Percentiles rank a stretch among this genome's conserved stretches.
phyloP scores from a whole-genome alignment of 129 eudicot species.

The Centella asiatica region DNA sequence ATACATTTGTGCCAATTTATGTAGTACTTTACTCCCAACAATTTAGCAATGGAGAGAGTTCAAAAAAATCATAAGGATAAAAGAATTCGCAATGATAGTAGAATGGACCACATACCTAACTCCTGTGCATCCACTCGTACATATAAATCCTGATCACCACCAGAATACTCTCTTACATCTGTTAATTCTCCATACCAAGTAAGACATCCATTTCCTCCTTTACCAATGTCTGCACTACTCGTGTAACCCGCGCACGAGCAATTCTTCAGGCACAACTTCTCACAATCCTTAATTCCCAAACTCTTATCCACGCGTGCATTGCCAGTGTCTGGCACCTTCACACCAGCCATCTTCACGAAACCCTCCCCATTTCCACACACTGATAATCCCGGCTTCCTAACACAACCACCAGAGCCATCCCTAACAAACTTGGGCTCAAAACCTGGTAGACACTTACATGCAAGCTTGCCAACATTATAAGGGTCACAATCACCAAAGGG shows the following conservation, averaged over 20 bases:
- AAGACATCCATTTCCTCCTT: no score
- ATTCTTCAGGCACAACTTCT: slow-evolving; percentile 8
- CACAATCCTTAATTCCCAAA: slow-evolving; percentile 20
- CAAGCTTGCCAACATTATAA: slow-evolving; percentile 3
- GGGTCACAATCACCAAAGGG: slow-evolving; percentile 6
- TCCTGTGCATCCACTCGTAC: slow-evolving; percentile 29
- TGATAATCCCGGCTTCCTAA: slow-evolving; percentile 1
- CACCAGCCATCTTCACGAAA: slow-evolving; percentile 7
- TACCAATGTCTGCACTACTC: slow-evolving; percentile 1
- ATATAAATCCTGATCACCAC: slow-evolving; percentile 25
- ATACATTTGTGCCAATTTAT: no score
- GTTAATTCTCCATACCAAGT: no score
- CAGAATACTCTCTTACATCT: slow-evolving; percentile 2
- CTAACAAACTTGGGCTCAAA: slow-evolving; percentile 14
- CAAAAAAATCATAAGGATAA: not conserved
- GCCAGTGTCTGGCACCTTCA: slow-evolving; percentile 22
- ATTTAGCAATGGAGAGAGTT: not conserved
- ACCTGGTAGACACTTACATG: slow-evolving; percentile 23
- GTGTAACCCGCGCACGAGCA: no score
- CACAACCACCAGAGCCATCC: slow-evolving; percentile 17
- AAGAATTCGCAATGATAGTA: not conserved
- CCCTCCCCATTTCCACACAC: slow-evolving; percentile 23
- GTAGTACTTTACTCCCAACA: not conserved
- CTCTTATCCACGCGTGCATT: not conserved
- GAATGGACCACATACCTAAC: slow-evolving; percentile 2